Evolutionary conservation across 176 grass and related monocot species (phyloP), one percentile per base, ranked within the genome.

Genomic region (Triticum monococcum): DNA sequence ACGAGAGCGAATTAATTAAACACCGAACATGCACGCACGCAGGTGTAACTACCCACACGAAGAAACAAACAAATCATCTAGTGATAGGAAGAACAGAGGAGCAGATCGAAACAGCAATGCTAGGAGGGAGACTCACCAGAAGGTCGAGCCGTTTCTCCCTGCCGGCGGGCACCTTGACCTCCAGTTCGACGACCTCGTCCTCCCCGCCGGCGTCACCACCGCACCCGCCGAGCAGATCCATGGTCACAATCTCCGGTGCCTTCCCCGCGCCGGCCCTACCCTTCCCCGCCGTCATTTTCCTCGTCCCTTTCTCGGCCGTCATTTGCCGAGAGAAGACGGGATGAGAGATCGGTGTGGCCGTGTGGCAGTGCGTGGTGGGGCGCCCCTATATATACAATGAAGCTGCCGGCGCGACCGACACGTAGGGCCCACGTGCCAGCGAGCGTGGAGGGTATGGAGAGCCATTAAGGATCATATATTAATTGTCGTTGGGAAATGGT

Each of bases 141-240:
- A 93, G 81, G 6, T 93, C 91, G 48, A 93, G 91, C 45, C 81
- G 77, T 61, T 85, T 77, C 88, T 93, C 91, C 81, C 82, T 88
- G 0, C 91, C 81, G 4, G 78, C 72, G 16, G 85, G 91, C 41
- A 90, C 91, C 81, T 86, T 40, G 70, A 90, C 68, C 40, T 93
- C 85, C 24, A 93, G 91, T 78, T 90, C 91, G 4, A 93, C 81
- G 43, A 86, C 83, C 65, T 84, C 88, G 32, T 90, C 77, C 12
- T 81, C 78, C 6, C 35, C 22, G 1, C 31, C 78, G 14, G 9
- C 30, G 66, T 46, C 75, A 54, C 80, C 68, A 63, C 83, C 77
- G 11, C 85, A 87, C 3, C 85, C 81, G 64, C 88, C 85, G 3
- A 93, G 91, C 46, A 93, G 86, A 72, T 93, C 88, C 91, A 89